Percentiles rank a stretch among this genome's conserved stretches.
phyloP scores from a whole-genome alignment of 1,139 yeast species.

The Protomyces pachydermus region DNA sequence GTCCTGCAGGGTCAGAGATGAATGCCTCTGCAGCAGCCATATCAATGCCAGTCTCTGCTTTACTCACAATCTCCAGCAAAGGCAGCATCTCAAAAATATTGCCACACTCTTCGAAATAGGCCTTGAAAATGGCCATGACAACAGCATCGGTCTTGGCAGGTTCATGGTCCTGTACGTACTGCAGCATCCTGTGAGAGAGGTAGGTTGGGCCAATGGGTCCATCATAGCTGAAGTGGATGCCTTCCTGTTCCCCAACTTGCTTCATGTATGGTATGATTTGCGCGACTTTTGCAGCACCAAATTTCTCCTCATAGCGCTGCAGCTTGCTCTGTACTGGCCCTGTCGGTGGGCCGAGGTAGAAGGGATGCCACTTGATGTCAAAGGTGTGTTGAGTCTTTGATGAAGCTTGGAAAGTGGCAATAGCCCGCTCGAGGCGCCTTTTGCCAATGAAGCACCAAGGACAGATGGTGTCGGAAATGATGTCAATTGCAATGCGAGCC shows the following conservation, averaged over 20 bases:
- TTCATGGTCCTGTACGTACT: conserved; percentile 26
- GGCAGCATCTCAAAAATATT: conserved; percentile 25
- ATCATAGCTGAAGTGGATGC: conserved; percentile 26
- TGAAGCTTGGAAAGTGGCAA: conserved; percentile 14
- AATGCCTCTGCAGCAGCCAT: conserved; percentile 22
- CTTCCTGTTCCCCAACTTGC: conserved; percentile 26
- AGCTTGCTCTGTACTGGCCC: conserved; percentile 8
- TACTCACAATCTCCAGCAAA: neutral
- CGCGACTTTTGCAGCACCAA: conserved; percentile 28
- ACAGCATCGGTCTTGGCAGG: conserved; percentile 29
- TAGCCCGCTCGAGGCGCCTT: conserved; percentile 29
- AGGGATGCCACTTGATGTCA: conserved; percentile 30
- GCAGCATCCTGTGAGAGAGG: conserved; percentile 29
- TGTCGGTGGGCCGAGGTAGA: conserved; percentile 29
- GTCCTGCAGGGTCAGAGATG: conserved; percentile 21
- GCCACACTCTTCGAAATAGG: conserved; percentile 27
- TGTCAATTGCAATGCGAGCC: conserved; percentile 23
- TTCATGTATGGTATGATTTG: conserved; percentile 27
- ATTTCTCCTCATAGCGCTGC: conserved; percentile 21
- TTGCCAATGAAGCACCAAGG: conserved; percentile 33
- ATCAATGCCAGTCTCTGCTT: conserved; percentile 17
- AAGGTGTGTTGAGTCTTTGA: conserved; percentile 9
- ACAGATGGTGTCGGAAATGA: conserved; percentile 31
- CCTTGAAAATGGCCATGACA: conserved; percentile 29
- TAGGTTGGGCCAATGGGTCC: conserved; percentile 30